Conservation (phyloP, 2,329 filamentous ascomycete species). For the Colletotrichum chrysophilum region DNA sequence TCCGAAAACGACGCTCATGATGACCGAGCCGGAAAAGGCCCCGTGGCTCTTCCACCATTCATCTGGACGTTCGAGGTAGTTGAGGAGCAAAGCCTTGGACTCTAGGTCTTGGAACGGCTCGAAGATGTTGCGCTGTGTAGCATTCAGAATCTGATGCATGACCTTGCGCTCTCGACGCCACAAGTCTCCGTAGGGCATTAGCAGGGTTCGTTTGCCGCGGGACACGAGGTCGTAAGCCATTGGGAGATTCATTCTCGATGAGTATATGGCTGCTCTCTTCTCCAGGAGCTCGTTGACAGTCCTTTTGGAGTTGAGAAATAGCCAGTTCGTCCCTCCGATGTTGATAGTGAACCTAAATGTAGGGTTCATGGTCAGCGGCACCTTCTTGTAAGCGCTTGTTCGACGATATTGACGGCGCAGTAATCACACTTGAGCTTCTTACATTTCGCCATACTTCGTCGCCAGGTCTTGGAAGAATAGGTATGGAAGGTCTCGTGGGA, state of each 20-base stretch:
- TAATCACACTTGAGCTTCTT: background rate
- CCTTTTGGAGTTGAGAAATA: background rate
- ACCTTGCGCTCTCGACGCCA: background rate
- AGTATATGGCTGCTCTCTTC: background rate
- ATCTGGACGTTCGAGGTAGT: background rate
- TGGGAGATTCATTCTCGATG: background rate
- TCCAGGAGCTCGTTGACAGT: background rate
- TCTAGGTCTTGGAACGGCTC: background rate
- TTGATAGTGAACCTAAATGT: background rate
- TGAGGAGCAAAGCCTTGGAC: background rate
- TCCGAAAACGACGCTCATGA: background rate
- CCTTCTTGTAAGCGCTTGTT: rapidly evolving
- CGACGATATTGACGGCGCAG: background rate
- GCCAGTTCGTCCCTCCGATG: background rate
- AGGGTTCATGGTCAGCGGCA: background rate
- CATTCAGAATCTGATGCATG: background rate
- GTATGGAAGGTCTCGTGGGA: background rate
- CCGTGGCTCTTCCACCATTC: background rate
- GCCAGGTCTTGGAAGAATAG: background rate
- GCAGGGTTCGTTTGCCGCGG: background rate
- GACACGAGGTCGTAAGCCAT: background rate
- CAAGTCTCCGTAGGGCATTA: background rate
- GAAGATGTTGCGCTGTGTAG: background rate
- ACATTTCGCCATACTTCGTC: background rate
- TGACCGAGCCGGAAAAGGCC: background rate